Base-by-base conservation (phyloP, 106 monocot genomes). In the Dioscorea alata region DNA sequence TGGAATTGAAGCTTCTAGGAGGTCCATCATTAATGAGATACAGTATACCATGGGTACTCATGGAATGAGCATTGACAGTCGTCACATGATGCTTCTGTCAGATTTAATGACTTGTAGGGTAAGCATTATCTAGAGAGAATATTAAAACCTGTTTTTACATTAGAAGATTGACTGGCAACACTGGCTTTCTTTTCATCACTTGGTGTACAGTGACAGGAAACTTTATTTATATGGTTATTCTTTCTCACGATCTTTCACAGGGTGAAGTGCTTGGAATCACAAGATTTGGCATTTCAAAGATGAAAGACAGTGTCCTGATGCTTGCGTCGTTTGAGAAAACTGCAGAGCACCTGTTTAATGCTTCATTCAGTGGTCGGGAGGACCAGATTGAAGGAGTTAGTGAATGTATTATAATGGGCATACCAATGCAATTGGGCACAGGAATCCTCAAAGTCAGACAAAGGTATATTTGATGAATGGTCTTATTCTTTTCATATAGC, bases 261-360 rank as follows among this genome's bases (percentile, higher is more conserved):
- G 97, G 97, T 22, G 92, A 97, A 78, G 74, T 97, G 64, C 89
- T 92, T 70, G 97, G 97, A 20, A 89, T 89, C 28, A 92, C 92
- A 56, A 80, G 97, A 84, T 89, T 75, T 81, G 97, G 97, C 32
- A 83, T 97, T 65, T 65, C 74, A 73, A 89, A 90, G 67, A 97
- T 97, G 97, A 97, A 97, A 79, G 85, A 83, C 48, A 97, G 97
- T 76, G 92, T 97, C 52, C 63, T 97, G 69, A 89, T 97, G 97
- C 64, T 97, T 24, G 97, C 97, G 42, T 97, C 97, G 28, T 97
- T 97, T 71, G 97, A 97, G 71, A 86, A 92, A 81, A 97, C 97
- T 17, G 74, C 82, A 35, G 89, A 90, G 14, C 97, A 97, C 69
- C 72, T 97, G 4, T 92, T 92, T 50, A 92, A 92, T 73, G 97